These are phyloP conservation scores for Aethionema arabicum DNA, from an alignment of 345 rosid genomes.

Conservation along the genomic window DNA sequence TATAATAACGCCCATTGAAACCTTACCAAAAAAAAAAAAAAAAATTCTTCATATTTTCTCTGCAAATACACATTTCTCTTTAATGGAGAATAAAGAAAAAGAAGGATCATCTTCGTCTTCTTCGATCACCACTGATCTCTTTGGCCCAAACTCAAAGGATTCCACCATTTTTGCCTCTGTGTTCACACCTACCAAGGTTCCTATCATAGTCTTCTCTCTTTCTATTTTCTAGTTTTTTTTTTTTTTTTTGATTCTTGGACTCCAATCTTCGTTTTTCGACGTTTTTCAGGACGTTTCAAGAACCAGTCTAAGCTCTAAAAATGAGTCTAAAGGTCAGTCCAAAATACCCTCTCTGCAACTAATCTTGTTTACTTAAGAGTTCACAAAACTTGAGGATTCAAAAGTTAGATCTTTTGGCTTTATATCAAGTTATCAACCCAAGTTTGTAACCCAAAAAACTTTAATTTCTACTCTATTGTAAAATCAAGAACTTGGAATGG, in stretches of 20 bases:
- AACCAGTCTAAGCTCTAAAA: slow-evolving; percentile 48
- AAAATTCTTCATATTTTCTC: no score
- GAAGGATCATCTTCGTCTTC: slow-evolving; percentile 43
- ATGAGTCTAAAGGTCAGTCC: slow-evolving; percentile 49
- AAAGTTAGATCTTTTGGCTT: neutral
- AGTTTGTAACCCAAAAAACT: neutral
- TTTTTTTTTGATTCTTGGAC: slow-evolving; percentile 11
- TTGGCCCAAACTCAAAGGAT: slow-evolving; percentile 63
- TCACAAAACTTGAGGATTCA: neutral
- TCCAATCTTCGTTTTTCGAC: neutral
- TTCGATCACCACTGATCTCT: slow-evolving; percentile 61
- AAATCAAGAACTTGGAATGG: no score
- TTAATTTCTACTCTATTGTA: no score
- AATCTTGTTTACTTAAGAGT: neutral
- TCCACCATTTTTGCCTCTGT: slow-evolving; percentile 62
- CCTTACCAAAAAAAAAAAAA: no score
- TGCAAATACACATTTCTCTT: slow-evolving; percentile 3
- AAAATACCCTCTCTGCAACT: slow-evolving; percentile 10
- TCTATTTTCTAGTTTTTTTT: neutral
- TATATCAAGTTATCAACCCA: slow-evolving; percentile 3
- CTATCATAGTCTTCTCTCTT: neutral
- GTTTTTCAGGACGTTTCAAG: slow-evolving; percentile 48
- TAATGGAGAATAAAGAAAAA: slow-evolving; percentile 58
- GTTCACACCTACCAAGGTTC: slow-evolving; percentile 62
- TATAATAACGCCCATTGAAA: no score